Evolutionary conservation across 441 rosid species (phyloP).

Genomic region (Eutrema salsugineum): DNA sequence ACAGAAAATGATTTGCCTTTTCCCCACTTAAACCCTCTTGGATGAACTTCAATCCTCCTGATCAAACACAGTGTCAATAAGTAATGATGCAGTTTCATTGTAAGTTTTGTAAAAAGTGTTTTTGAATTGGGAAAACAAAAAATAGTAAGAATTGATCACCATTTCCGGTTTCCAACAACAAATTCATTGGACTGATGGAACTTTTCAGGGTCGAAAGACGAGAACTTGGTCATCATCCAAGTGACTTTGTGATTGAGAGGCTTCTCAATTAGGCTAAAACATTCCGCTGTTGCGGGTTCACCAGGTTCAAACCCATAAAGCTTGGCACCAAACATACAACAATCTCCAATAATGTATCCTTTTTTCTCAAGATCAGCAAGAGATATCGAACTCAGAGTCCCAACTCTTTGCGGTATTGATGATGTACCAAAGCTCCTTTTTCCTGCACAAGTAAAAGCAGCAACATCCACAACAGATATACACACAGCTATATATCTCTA

Average conservation of each 20-base stretch:
- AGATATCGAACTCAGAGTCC: too few relatives aligned
- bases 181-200: slow-evolving; percentile 12
- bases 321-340: too few relatives aligned
- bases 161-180: slow-evolving; percentile 12
- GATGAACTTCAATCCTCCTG: slow-evolving; percentile 19
- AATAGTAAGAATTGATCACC: neutral
- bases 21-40: neutral
- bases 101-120: too few relatives aligned
- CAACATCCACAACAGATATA: neutral
- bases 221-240: too few relatives aligned
- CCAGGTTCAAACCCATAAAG: too few relatives aligned
- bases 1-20: slow-evolving; percentile 10
- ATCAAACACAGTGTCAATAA: neutral
- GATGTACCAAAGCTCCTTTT: neutral
- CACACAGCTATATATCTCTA: neutral
- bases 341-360: too few relatives aligned
- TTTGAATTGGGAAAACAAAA: neutral
- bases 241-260: too few relatives aligned
- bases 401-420: too few relatives aligned
- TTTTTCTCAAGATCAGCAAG: neutral
- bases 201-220: too few relatives aligned
- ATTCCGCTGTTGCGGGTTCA: too few relatives aligned
- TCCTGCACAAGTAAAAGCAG: neutral
- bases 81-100: too few relatives aligned
- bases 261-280: too few relatives aligned